Percentiles rank a stretch among this genome's conserved stretches.
These are phyloP conservation scores for Penicillium desertorum DNA, from an alignment of 495 filamentous ascomycete genomes.

Conservation along the genomic window DNA sequence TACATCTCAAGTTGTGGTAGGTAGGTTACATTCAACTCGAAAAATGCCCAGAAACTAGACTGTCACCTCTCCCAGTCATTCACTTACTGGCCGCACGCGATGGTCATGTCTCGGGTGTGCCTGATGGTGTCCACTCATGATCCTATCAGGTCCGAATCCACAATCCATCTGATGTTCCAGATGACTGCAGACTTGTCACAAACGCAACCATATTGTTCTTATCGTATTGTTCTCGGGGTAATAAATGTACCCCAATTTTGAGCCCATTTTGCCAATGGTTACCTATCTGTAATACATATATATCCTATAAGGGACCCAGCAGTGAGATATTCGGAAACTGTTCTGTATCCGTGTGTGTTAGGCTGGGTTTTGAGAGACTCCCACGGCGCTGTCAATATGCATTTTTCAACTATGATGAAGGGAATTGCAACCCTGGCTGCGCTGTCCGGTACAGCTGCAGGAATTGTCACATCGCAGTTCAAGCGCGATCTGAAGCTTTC, in stretches of 20 bases:
- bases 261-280: neutral
- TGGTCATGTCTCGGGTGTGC: neutral
- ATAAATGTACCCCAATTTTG: neutral
- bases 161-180: neutral
- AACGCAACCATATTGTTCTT: constrained; percentile 32
- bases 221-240: constrained; percentile 19
- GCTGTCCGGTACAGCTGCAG: constrained; percentile 15
- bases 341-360: neutral
- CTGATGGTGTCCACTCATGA: neutral
- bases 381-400: constrained; percentile 13
- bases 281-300: constrained; percentile 1
- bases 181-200: constrained; percentile 13
- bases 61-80: neutral
- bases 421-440: constrained; percentile 13
- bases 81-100: constrained; percentile 7
- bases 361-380: neutral
- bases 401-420: constrained; percentile 3
- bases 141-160: constrained; percentile 3
- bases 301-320: constrained; percentile 5
- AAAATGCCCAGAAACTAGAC: neutral
- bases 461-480: constrained; percentile 7
- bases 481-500: constrained; percentile 28
- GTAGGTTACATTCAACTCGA: constrained; percentile 6
- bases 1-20: neutral
- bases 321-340: neutral